phyloP scores from a whole-genome alignment of 805 yeast genomes.

The Teunomyces barrocoloradensis region DNA sequence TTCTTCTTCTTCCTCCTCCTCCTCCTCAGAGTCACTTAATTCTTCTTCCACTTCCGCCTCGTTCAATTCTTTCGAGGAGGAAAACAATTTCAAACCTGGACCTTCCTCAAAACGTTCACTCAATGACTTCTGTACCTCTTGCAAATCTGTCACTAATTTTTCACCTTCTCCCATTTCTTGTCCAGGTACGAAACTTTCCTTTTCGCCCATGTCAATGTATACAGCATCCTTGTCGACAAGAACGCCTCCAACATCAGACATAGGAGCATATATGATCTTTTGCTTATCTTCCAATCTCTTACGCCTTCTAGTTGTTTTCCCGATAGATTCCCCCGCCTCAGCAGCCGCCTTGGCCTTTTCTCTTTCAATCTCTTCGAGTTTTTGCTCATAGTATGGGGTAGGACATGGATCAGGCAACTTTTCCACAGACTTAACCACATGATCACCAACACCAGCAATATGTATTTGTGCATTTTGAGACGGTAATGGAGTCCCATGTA shows the following conservation, averaged over 20 bases:
- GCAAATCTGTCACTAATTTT: slow-evolving; percentile 76
- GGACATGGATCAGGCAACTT: slow-evolving; percentile 98
- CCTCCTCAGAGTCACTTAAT: slow-evolving; percentile 36
- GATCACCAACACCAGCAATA: slow-evolving; percentile 95
- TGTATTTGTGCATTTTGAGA: slow-evolving; percentile 72
- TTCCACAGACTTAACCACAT: slow-evolving; percentile 70
- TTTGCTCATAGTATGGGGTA: slow-evolving; percentile 88
- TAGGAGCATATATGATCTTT: slow-evolving; percentile 94
- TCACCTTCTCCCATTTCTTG: slow-evolving; percentile 83
- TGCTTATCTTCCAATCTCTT: slow-evolving; percentile 92
- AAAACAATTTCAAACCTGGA: slow-evolving; percentile 74
- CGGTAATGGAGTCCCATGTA: slow-evolving; percentile 89
- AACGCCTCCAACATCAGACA: slow-evolving; percentile 99
- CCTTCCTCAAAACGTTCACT: slow-evolving; percentile 57
- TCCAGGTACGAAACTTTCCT: slow-evolving; percentile 53
- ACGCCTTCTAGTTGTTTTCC: slow-evolving; percentile 63
- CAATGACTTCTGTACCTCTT: slow-evolving; percentile 60
- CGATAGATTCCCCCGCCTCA: slow-evolving; percentile 53
- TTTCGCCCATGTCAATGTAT: slow-evolving; percentile 75
- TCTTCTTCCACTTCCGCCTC: slow-evolving; percentile 36
- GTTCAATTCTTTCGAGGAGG: slow-evolving; percentile 52
- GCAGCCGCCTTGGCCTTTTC: slow-evolving; percentile 68
- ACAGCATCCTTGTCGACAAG: slow-evolving; percentile 97
- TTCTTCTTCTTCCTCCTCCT: slow-evolving; percentile 31
- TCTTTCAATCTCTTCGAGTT: slow-evolving; percentile 74